Conservation (phyloP, 2,329 filamentous ascomycete species). For the Aspergillus sp. region DNA sequence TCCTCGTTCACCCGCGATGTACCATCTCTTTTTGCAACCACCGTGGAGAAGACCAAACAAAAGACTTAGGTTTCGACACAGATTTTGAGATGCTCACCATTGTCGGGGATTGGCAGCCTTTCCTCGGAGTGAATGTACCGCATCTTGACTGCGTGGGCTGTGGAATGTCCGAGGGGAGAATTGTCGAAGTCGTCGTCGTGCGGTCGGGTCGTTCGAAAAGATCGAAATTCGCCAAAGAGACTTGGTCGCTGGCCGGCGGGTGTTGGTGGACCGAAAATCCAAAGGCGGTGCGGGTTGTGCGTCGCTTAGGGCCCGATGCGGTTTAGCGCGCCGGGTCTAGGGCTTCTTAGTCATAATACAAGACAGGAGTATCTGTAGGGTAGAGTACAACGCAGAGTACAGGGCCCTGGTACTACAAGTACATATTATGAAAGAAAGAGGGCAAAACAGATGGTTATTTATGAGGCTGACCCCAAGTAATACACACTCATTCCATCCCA, state of each 20-base stretch:
- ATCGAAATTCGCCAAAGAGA: constrained; percentile 29
- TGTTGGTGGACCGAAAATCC: constrained; percentile 32
- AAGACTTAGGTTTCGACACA: neutral
- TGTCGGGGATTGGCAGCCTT: constrained; percentile 88
- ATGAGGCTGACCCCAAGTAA: too few species aligned
- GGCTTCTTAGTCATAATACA: constrained; percentile 7
- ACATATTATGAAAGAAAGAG: too few species aligned
- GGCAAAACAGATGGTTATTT: too few species aligned
- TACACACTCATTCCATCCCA: too few species aligned
- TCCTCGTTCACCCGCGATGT: constrained; percentile 2
- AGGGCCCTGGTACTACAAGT: too few species aligned
- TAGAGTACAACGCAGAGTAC: neutral
- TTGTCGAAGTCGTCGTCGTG: constrained; percentile 34
- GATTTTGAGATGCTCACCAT: constrained; percentile 61
- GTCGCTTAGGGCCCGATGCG: constrained; percentile 34
- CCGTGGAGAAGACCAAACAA: neutral
- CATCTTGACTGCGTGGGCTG: constrained; percentile 64
- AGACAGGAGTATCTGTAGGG: neutral
- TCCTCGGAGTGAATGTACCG: constrained; percentile 99
- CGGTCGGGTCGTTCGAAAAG: constrained; percentile 27
- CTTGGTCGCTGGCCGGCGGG: too few species aligned
- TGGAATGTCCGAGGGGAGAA: constrained; percentile 33
- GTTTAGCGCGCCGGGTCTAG: constrained; percentile 28
- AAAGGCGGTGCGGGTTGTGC: constrained; percentile 34
- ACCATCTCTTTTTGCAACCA: constrained; percentile 2